phyloP scores from a whole-genome alignment of 768 basidiomycete species.

The Phlebiopsis flavidoalba region DNA sequence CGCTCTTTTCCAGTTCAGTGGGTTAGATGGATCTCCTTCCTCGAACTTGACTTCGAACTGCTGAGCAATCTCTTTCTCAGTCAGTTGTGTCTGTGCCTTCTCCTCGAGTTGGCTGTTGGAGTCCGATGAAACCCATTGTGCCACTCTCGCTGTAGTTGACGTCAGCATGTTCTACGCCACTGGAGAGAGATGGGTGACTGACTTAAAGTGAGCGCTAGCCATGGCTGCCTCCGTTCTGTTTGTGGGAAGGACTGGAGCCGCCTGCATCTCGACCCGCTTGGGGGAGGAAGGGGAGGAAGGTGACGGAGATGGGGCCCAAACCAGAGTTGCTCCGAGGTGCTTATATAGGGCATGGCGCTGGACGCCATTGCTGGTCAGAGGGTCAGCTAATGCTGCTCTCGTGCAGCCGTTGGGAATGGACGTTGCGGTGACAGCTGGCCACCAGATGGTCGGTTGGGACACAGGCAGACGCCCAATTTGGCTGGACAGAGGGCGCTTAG shows the following conservation, averaged over 20 bases:
- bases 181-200: not conserved
- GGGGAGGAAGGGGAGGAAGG: not conserved
- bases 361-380: not conserved
- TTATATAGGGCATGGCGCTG: not conserved
- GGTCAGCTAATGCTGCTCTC: not conserved
- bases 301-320: not conserved
- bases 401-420: not conserved
- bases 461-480: not conserved
- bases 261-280: not conserved
- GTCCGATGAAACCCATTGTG: not conserved
- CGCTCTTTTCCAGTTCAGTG: conserved; percentile 17
- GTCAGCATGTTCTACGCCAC: not conserved
- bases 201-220: not conserved
- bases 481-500: not conserved
- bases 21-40: conserved; percentile 19
- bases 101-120: not conserved
- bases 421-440: not conserved
- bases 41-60: conserved; percentile 19
- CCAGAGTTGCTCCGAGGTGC: not conserved
- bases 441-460: not conserved
- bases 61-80: conserved; percentile 20
- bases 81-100: not conserved
- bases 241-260: not conserved
- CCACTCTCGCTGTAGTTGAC: not conserved
- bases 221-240: not conserved